Percentiles rank a stretch among this genome's conserved stretches.
Conservation (phyloP, 2,329 filamentous ascomycete species). For the Colletotrichum kahawae region DNA sequence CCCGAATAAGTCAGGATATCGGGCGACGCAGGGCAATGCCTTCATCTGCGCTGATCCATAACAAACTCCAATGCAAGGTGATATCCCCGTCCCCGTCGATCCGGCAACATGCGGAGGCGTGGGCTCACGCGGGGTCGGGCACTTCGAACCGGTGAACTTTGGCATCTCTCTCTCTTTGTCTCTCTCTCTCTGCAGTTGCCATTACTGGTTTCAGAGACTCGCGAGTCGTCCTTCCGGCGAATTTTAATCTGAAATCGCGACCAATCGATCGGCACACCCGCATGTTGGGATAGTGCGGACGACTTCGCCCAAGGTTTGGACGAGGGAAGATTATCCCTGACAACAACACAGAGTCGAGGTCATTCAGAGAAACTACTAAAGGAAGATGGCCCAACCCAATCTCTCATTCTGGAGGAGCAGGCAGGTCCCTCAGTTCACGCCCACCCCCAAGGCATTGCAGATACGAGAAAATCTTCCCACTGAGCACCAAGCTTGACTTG, state of each 20-base stretch:
- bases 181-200: not conserved
- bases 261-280: not conserved
- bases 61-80: not conserved
- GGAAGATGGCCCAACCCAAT: not conserved
- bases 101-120: not conserved
- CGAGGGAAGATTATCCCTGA: constrained; percentile 1
- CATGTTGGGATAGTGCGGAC: not conserved
- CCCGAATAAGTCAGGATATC: not conserved
- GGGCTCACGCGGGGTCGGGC: not conserved
- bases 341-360: not conserved
- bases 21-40: not conserved
- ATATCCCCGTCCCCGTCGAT: not conserved
- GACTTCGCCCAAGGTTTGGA: constrained; percentile 7
- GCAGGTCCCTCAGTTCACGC: constrained; percentile 13
- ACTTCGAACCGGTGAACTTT: not conserved
- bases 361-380: constrained; percentile 8
- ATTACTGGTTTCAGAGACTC: constrained; percentile 11
- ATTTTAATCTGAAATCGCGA: constrained; percentile 3
- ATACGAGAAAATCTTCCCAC: not conserved
- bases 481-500: constrained; percentile 1
- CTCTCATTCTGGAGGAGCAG: fast-evolving
- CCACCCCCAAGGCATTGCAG: constrained; percentile 1
- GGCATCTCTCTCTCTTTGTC: not conserved
- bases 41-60: not conserved
- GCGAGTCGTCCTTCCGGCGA: constrained; percentile 5